Base-by-base conservation (phyloP, 139 green algal genomes). In the Spirogloea muscicola region DNA sequence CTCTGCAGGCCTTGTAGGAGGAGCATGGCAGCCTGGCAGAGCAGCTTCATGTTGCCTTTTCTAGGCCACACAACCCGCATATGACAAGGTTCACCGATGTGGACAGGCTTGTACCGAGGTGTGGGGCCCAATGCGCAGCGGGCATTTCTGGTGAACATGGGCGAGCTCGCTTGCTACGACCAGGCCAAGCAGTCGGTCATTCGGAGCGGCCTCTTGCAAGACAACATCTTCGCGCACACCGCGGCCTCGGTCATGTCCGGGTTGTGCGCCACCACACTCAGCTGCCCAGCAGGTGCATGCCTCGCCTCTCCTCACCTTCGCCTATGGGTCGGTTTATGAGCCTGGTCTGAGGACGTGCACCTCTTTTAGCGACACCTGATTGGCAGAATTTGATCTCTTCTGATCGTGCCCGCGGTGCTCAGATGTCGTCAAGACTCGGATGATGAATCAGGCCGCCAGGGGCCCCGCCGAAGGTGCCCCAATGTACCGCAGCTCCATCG, bases 381-480 rank as follows among this genome's bases (percentile, higher is more conserved):
- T n/a, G n/a, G n/a, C n/a, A n/a, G n/a, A n/a, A n/a, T n/a, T n/a
- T n/a, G n/a, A n/a, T n/a, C n/a, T n/a, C n/a, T n/a, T n/a, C n/a
- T n/a, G n/a, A n/a, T n/a, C n/a, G n/a, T n/a, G n/a, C n/a, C n/a
- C n/a, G n/a, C n/a, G n/a, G n/a, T n/a, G n/a, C n/a, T n/a, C n/a
- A n/a, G 86, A 90, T 68, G 84, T 91, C 38, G 68, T 91, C n/a
- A 92, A 92, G 75, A 89, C 88, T 4, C 76, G 88, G 6, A 79
- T 92, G 21, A 92, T 92, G 88, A 84, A 80, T 62, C 83, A 91
- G 67, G 82, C 41, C 21, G 13, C 13, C 13, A 13, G 16, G 18
- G 40, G 63, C 4, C 10, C 42, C 10, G n/a, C 7, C 63, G 10
- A 60, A 36, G n/a, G n/a, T n/a, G n/a, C n/a, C n/a, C n/a, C n/a